Evolutionary conservation across 768 basidiomycete genomes (phyloP).

Genomic region (Amyloporia xantha): DNA sequence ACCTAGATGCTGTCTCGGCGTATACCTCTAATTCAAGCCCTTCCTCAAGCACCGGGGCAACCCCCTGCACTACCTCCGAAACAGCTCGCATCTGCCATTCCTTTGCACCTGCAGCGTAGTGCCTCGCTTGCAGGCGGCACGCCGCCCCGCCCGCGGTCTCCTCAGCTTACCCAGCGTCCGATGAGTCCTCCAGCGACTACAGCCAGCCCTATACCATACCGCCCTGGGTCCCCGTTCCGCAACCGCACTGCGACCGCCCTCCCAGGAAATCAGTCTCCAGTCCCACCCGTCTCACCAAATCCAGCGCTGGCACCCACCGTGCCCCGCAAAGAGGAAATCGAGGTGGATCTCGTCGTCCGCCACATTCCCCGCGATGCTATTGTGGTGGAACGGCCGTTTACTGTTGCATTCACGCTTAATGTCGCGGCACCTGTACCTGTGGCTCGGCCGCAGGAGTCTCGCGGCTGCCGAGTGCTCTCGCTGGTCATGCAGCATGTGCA

Average conservation of each 20-base stretch:
- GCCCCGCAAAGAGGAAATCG: slow-evolving; percentile 34
- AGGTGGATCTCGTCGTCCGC: slow-evolving; percentile 51
- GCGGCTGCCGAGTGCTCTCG: slow-evolving; percentile 34
- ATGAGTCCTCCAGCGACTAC: slow-evolving; percentile 45
- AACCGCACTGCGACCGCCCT: slow-evolving; percentile 16
- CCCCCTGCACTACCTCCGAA: slow-evolving; percentile 18
- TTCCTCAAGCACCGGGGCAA: slow-evolving; percentile 25
- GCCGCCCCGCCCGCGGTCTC: slow-evolving; percentile 53
- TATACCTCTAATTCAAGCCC: slow-evolving; percentile 48
- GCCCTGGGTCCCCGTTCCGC: slow-evolving; percentile 38
- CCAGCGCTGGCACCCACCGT: slow-evolving; percentile 19
- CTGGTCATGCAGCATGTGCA: slow-evolving; percentile 66
- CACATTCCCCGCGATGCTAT: slow-evolving; percentile 40
- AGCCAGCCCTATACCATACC: slow-evolving; percentile 32
- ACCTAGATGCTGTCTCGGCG: slow-evolving; percentile 68
- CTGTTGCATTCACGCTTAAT: slow-evolving; percentile 45
- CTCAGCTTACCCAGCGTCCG: slow-evolving; percentile 46
- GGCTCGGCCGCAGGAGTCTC: slow-evolving; percentile 18
- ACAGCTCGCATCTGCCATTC: slow-evolving; percentile 65
- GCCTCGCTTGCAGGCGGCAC: slow-evolving; percentile 28
- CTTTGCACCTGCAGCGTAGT: slow-evolving; percentile 65
- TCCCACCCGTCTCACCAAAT: slow-evolving; percentile 22
- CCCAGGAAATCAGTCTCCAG: slow-evolving; percentile 18
- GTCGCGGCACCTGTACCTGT: slow-evolving; percentile 40
- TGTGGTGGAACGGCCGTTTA: slow-evolving; percentile 52